A percentile compares a stretch with the other conserved stretches of the same genome.
Evolutionary conservation across 495 filamentous ascomycete species (phyloP).

Genomic region (Echria macrotheca): DNA sequence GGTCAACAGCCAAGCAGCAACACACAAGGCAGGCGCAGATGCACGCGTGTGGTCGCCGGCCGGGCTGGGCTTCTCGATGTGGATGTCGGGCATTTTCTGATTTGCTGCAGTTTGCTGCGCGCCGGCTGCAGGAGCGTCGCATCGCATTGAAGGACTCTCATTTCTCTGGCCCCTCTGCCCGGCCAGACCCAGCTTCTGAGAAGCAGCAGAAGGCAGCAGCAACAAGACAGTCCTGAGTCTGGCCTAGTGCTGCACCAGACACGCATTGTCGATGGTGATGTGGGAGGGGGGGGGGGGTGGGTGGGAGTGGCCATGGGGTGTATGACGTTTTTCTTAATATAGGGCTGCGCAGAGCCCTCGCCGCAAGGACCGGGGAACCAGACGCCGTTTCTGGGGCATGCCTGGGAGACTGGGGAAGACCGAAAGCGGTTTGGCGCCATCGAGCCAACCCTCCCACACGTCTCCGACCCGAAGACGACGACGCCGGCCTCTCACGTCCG

Average conservation of each 20-base stretch:
- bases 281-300: background rate
- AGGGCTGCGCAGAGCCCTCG: constrained; percentile 25
- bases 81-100: constrained; percentile 35
- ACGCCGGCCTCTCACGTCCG: constrained; percentile 1
- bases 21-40: too few relatives aligned
- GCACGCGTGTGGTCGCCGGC: background rate
- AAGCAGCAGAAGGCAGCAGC: background rate
- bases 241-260: constrained; percentile 3
- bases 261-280: constrained; percentile 5
- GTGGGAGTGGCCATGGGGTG: background rate
- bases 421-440: constrained; percentile 26
- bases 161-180: background rate
- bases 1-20: too few relatives aligned
- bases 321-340: constrained; percentile 32
- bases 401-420: constrained; percentile 19
- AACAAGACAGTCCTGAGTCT: background rate
- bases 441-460: constrained; percentile 7
- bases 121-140: constrained; percentile 17
- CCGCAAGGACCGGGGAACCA: constrained; percentile 11
- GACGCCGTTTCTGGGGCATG: constrained; percentile 10
- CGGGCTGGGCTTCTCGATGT: constrained; percentile 21
- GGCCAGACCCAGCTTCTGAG: background rate
- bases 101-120: constrained; percentile 21
- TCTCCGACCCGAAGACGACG: background rate
- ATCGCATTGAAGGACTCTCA: constrained; percentile 13